Percentiles rank a stretch among this genome's conserved stretches.
phyloP scores from a whole-genome alignment of 2,329 filamentous ascomycete genomes.

The Xylaria sp. region DNA sequence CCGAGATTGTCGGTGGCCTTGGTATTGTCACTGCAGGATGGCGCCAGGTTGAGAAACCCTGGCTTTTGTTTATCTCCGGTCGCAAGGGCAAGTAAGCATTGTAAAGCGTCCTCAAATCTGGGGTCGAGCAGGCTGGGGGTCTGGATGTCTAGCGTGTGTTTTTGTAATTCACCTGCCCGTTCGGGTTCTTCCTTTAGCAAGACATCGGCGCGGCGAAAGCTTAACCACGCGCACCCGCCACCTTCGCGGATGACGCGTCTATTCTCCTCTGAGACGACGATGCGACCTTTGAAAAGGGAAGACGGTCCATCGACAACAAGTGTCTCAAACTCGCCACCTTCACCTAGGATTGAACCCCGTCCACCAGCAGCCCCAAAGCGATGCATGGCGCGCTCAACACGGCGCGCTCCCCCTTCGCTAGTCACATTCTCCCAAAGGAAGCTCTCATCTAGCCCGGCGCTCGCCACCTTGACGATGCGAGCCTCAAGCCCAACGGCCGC shows the following conservation, averaged over 20 bases:
- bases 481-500: slow-evolving; percentile 76
- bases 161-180: slow-evolving; percentile 15
- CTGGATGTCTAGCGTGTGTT: slow-evolving; percentile 46
- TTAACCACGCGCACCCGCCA: slow-evolving; percentile 78
- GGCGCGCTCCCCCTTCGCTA: slow-evolving; percentile 53
- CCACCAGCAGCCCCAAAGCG: slow-evolving; percentile 67
- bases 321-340: slow-evolving; percentile 96
- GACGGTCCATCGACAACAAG: slow-evolving; percentile 81
- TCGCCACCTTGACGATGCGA: slow-evolving; percentile 94
- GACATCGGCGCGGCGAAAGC: slow-evolving; percentile 62
- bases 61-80: slow-evolving; percentile 2
- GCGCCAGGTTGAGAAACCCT: slow-evolving; percentile 9
- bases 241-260: slow-evolving; percentile 66
- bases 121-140: slow-evolving; percentile 71
- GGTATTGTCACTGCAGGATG: slow-evolving; percentile 11
- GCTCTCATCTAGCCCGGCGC: slow-evolving; percentile 80
- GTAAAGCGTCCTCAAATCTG: slow-evolving; percentile 56
- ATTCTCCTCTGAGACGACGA: slow-evolving; percentile 64
- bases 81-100: slow-evolving; percentile 36
- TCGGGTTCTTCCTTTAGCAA: slow-evolving; percentile 46
- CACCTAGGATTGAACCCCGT: slow-evolving; percentile 78
- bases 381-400: slow-evolving; percentile 59
- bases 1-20: neutral
- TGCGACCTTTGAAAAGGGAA: slow-evolving; percentile 72
- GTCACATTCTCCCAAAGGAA: slow-evolving; percentile 84